These are phyloP conservation scores for Argentina anserina DNA, from an alignment of 306 rosid genomes.

Conservation along the genomic window DNA sequence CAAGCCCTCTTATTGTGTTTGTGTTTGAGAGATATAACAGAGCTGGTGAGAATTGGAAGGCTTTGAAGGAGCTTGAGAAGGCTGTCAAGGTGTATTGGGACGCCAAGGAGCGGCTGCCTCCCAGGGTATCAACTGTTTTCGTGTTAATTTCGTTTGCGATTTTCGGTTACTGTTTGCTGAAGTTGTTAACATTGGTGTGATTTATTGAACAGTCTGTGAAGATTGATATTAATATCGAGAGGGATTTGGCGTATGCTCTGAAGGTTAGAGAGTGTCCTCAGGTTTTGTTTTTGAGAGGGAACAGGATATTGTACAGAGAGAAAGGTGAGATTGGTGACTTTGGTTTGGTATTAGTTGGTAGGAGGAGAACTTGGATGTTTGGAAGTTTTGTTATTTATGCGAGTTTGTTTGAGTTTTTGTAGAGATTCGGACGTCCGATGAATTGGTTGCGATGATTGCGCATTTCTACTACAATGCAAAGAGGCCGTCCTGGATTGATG, in stretches of 20 bases:
- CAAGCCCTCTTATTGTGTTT: constrained; percentile 85
- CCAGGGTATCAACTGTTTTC: constrained; percentile 49
- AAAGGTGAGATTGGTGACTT: constrained; percentile 57
- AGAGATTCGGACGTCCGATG: constrained; percentile 65
- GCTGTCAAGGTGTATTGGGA: constrained; percentile 77
- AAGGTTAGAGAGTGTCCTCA: constrained; percentile 79
- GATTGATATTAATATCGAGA: constrained; percentile 83
- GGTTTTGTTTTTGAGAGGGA: constrained; percentile 70
- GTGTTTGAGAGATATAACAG: constrained; percentile 88
- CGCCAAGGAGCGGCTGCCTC: constrained; percentile 85
- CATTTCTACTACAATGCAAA: constrained; percentile 90
- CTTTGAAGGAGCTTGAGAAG: constrained; percentile 85
- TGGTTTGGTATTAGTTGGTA: background rate
- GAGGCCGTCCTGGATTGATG: constrained; percentile 85
- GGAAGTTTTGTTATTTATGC: constrained; percentile 2
- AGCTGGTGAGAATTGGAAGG: constrained; percentile 83
- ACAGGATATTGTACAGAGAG: constrained; percentile 75
- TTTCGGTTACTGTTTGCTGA: background rate
- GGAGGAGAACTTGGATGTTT: background rate
- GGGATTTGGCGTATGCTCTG: constrained; percentile 86
- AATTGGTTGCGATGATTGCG: constrained; percentile 87
- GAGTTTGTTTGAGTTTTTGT: constrained; percentile 15
- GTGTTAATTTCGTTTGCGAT: background rate
- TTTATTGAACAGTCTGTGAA: constrained; percentile 54
- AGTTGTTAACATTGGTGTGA: background rate